phyloP scores from a whole-genome alignment of 2,329 filamentous ascomycete genomes.

The Hymenoscyphus salicellus region DNA sequence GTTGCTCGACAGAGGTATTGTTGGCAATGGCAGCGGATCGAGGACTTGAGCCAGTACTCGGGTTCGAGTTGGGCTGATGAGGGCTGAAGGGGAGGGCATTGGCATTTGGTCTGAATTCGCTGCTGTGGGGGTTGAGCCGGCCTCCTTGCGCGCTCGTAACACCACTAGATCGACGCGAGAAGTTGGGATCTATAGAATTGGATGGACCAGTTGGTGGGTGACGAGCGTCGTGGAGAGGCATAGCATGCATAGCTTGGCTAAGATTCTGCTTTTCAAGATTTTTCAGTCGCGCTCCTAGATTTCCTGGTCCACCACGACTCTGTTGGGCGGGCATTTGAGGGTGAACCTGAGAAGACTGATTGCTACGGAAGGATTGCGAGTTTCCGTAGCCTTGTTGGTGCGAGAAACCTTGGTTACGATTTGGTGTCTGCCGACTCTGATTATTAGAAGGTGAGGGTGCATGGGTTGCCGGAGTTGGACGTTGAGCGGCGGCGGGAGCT shows the following conservation, averaged over 20 bases:
- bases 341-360: constrained; percentile 28
- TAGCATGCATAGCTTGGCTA: constrained; percentile 21
- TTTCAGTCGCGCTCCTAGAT: constrained; percentile 30
- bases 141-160: constrained; percentile 51
- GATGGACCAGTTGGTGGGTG: constrained; percentile 72
- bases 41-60: constrained; percentile 70
- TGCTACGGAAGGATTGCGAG: constrained; percentile 38
- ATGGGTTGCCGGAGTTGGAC: constrained; percentile 48
- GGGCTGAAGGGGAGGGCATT: constrained; percentile 80
- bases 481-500: constrained; percentile 33
- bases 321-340: constrained; percentile 27
- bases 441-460: constrained; percentile 33
- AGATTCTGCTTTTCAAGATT: constrained; percentile 30
- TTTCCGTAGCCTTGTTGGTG: constrained; percentile 45
- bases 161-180: constrained; percentile 53
- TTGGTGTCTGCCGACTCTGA: constrained; percentile 28
- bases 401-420: constrained; percentile 40
- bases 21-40: constrained; percentile 49
- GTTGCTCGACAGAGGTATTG: constrained; percentile 31
- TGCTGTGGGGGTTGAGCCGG: constrained; percentile 63
- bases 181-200: constrained; percentile 50
- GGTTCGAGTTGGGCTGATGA: constrained; percentile 37
- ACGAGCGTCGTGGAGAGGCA: constrained; percentile 55
- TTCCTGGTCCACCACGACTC: constrained; percentile 19
- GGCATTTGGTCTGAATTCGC: constrained; percentile 83